phyloP scores from a whole-genome alignment of 148 eudicot genomes.

The Mesembryanthemum crystallinum region DNA sequence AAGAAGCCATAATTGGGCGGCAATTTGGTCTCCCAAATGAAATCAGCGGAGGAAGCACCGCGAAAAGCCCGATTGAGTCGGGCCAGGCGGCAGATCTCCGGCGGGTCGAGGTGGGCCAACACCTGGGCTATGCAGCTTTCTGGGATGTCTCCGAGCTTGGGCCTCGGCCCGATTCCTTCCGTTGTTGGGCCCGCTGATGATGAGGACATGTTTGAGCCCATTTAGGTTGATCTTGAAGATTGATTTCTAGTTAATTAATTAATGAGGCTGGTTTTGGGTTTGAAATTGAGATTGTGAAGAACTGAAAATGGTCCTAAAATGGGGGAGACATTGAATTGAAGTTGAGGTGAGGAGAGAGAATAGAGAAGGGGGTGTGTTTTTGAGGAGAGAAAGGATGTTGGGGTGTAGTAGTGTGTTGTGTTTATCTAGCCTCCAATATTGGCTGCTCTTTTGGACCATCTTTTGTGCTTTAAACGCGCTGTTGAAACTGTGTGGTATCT shows the following conservation, averaged over 20 bases:
- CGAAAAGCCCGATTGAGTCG: slow-evolving; percentile 62
- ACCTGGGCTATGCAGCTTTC: slow-evolving; percentile 77
- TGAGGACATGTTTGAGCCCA: slow-evolving; percentile 24
- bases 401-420: no score
- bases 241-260: no score
- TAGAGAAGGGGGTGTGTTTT: not conserved
- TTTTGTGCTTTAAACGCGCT: no score
- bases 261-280: no score
- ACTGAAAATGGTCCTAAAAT: no score
- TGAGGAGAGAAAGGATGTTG: not conserved
- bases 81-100: slow-evolving; percentile 77
- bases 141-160: slow-evolving; percentile 68
- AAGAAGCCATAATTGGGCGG: slow-evolving; percentile 59
- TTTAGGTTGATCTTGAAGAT: no score
- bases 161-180: not conserved
- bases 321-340: not conserved
- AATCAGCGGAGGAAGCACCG: slow-evolving; percentile 79
- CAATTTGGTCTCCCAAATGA: slow-evolving; percentile 75
- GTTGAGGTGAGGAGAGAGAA: not conserved
- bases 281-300: no score
- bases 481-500: no score
- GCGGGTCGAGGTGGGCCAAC: slow-evolving; percentile 63
- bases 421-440: no score
- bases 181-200: not conserved
- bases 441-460: no score